phyloP scores from a whole-genome alignment of 345 rosid species.

The Ceriops zippeliana region DNA sequence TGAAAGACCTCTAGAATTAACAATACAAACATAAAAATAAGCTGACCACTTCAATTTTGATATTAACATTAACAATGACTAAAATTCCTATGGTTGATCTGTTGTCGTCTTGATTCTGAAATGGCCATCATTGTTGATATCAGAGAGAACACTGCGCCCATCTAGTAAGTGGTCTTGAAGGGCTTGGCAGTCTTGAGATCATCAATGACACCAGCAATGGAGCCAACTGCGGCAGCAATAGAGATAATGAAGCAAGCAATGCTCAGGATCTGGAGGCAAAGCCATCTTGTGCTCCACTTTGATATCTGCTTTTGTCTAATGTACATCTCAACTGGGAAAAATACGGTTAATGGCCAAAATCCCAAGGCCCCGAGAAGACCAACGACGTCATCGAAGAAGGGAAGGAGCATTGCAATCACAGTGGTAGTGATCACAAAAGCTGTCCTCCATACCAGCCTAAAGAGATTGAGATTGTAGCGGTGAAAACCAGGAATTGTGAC shows the following conservation, averaged over 20 bases:
- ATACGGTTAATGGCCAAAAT: conserved; percentile 89
- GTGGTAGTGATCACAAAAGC: conserved; percentile 62
- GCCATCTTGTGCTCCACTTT: conserved; percentile 78
- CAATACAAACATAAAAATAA: neutral
- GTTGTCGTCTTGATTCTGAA: neutral
- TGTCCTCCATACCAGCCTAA: conserved; percentile 79
- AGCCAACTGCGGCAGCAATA: conserved; percentile 74
- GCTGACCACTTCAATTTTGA: neutral
- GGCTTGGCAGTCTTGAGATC: conserved; percentile 70
- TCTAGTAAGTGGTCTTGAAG: conserved; percentile 44
- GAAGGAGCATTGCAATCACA: conserved; percentile 72
- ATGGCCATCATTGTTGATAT: neutral
- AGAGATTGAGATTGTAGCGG: conserved; percentile 54
- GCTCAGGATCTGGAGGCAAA: conserved; percentile 66
- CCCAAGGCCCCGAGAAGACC: conserved; percentile 86
- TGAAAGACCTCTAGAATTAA: neutral
- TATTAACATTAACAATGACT: conserved; percentile 13
- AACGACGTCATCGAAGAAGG: conserved; percentile 75
- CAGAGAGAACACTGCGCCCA: neutral
- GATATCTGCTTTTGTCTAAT: conserved; percentile 59
- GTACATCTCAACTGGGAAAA: conserved; percentile 90
- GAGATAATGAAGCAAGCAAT: conserved; percentile 61
- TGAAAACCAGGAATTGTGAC: conserved; percentile 46
- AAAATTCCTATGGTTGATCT: neutral
- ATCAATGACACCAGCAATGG: conserved; percentile 56